Conservation (phyloP, 495 filamentous ascomycete species). For the Xylaria bambusicola region DNA sequence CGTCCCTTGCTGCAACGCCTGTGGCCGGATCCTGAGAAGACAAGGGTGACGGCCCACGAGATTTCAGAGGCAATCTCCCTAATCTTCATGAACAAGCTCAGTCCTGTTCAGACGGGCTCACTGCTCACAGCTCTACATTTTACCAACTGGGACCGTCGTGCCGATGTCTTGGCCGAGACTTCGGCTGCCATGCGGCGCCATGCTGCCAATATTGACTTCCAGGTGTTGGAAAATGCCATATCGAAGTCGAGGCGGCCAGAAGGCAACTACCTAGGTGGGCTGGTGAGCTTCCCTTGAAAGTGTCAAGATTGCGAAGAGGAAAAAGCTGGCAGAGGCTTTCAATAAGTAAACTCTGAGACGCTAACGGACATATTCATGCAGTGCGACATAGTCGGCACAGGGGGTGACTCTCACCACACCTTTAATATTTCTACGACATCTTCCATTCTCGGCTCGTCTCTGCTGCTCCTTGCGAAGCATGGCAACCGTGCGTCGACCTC, state of each 20-base stretch:
- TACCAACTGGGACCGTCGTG: constrained; percentile 72
- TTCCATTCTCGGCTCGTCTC: constrained; percentile 83
- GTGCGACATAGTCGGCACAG: constrained; percentile 98
- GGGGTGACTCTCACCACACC: constrained; percentile 93
- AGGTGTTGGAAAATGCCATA: constrained; percentile 45
- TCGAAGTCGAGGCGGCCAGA: constrained; percentile 57
- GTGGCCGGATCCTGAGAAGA: constrained; percentile 68
- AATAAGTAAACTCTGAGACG: too few species aligned
- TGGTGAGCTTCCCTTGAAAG: constrained; percentile 50
- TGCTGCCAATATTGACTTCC: constrained; percentile 52
- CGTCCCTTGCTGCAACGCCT: constrained; percentile 78
- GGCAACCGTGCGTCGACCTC: constrained; percentile 96
- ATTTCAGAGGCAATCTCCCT: constrained; percentile 84
- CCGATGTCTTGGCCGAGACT: constrained; percentile 77
- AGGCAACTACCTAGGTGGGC: constrained; percentile 68
- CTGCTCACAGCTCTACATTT: constrained; percentile 88
- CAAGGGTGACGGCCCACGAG: constrained; percentile 73
- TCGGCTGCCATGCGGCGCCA: constrained; percentile 65
- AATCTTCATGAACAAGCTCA: constrained; percentile 85
- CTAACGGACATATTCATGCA: too few species aligned
- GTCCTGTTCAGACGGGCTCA: constrained; percentile 77
- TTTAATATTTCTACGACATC: constrained; percentile 97
- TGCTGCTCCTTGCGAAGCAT: constrained; percentile 87
- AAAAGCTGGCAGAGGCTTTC: constrained; percentile 10
- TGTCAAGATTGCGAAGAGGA: too few species aligned